Base-by-base conservation (phyloP, 495 filamentous ascomycete species). In the Xylaria curta region DNA sequence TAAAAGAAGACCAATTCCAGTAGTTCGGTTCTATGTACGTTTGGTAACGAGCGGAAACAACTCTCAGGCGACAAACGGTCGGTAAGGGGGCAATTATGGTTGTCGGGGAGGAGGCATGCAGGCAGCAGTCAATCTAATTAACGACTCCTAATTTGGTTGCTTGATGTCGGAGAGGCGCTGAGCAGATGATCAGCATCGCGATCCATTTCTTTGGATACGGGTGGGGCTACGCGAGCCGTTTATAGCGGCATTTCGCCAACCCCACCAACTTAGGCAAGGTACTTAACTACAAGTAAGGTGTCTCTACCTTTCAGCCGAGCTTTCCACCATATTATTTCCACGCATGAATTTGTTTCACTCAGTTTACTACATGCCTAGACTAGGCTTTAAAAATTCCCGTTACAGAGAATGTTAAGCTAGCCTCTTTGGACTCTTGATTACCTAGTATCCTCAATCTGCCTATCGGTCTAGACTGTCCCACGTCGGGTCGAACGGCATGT, bases 111-210 rank as follows among this genome's bases (percentile, higher is more conserved):
- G 58, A 60, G 12, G 36, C 59, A 13, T 13, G 60, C 60, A 63
- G 60, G 60, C 60, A 42, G 15, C 60, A 42, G 60, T 63, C 59
- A 62, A 62, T 62, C 36, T 12, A 42, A 42, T 42, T 8, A 38
- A 38, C 17, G 59, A 62, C 59, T 15, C 42, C 59, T 6, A 42
- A 42, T 38, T 62, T 38, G 36, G 36, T 28, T 44, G 31, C 19
- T 42, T 28, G 38, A 42, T 13, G 60, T 28, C n/a, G 60, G 60
- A 15, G 44, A 17, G 46, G 58, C 58, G 33, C 26, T 28, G 53
- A 28, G 6, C 36, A 38, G 36, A 38, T 38, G 36, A 38, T 38
- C 36, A 8, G 5, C 36, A 38, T 38, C 36, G 36, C 36, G 36
- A 38, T 38, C 36, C 36, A 38, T 38, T 38, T 38, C 36, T 38